Evolutionary conservation across 108 stramenopile species (phyloP).

Genomic region (Discostella stelligeroides): DNA sequence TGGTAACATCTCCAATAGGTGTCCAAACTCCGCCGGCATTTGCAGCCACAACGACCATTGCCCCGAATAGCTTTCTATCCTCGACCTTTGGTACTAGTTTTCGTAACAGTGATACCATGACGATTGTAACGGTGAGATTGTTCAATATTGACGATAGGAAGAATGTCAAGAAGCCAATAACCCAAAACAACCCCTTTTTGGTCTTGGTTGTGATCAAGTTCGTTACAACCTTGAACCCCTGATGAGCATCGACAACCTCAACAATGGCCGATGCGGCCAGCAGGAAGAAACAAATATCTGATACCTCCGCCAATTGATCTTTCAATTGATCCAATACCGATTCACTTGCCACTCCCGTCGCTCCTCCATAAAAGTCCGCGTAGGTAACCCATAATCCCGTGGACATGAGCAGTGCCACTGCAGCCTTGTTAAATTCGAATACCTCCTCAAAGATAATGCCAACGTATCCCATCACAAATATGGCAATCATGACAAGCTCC

Average conservation of each 20-base stretch:
- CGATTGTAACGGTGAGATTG: conserved; percentile 95
- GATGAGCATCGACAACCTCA: conserved; percentile 94
- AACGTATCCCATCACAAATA: conserved; percentile 90
- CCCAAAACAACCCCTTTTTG: conserved; percentile 91
- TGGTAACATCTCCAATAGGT: conserved; percentile 95
- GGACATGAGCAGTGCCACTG: conserved; percentile 89
- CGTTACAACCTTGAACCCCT: conserved; percentile 95
- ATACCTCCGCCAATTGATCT: conserved; percentile 92
- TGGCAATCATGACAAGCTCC: conserved; percentile 79
- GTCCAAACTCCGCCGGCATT: conserved; percentile 97
- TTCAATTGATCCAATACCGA: conserved; percentile 76
- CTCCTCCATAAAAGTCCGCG: conserved; percentile 79
- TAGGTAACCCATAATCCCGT: conserved; percentile 94
- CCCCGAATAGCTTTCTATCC: conserved; percentile 89
- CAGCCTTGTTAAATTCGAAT: conserved; percentile 94
- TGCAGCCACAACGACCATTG: conserved; percentile 94
- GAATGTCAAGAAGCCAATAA: conserved; percentile 91
- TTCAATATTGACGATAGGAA: conserved; percentile 91
- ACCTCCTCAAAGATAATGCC: conserved; percentile 95
- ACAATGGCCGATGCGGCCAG: conserved; percentile 93
- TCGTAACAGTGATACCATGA: conserved; percentile 87
- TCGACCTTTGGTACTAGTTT: conserved; percentile 87
- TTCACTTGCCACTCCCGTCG: conserved; percentile 68
- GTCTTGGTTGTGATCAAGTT: conserved; percentile 89
- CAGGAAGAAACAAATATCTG: conserved; percentile 94